Evolutionary conservation across 2,329 filamentous ascomycete species (phyloP).

Genomic region (Chalaropsis thielavioides): DNA sequence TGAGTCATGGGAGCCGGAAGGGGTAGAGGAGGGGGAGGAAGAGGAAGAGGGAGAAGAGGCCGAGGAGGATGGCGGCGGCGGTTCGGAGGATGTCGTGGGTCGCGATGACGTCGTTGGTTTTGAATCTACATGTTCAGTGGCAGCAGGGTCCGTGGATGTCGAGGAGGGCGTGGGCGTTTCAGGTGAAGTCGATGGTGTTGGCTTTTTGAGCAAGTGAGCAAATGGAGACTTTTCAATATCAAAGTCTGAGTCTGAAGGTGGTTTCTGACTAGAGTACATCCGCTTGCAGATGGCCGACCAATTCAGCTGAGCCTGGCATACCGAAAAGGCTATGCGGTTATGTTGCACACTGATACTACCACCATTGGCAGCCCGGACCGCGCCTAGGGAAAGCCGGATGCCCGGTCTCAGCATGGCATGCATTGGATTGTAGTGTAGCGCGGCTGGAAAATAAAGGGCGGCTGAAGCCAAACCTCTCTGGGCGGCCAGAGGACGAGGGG

Average conservation of each 20-base stretch:
- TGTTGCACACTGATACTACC: not conserved
- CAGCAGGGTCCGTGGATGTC: conserved; percentile 1
- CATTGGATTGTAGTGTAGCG: not conserved
- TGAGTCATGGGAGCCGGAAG: conserved; percentile 15
- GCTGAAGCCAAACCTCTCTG: not conserved
- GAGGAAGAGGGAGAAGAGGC: not conserved
- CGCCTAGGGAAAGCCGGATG: conserved; percentile 12
- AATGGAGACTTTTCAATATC: conserved; percentile 15
- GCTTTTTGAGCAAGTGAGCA: conserved; percentile 16
- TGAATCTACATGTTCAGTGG: conserved; percentile 18
- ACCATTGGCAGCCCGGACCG: conserved; percentile 11
- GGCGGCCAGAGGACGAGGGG: not conserved
- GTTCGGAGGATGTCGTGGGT: conserved; percentile 9
- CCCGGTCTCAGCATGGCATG: conserved; percentile 15
- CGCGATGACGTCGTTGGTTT: conserved; percentile 8
- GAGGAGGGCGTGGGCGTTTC: not conserved
- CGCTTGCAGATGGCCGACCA: not conserved
- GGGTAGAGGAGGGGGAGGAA: conserved; percentile 8
- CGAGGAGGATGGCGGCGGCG: not conserved
- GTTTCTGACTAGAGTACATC: conserved; percentile 11
- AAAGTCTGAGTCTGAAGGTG: conserved; percentile 9
- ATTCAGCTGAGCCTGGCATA: not conserved
- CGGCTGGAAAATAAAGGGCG: not conserved
- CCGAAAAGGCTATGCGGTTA: not conserved
- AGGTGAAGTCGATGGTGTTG: not conserved